Evolutionary conservation across 2,329 filamentous ascomycete species (phyloP).

Genomic region (Helotiales sp.): DNA sequence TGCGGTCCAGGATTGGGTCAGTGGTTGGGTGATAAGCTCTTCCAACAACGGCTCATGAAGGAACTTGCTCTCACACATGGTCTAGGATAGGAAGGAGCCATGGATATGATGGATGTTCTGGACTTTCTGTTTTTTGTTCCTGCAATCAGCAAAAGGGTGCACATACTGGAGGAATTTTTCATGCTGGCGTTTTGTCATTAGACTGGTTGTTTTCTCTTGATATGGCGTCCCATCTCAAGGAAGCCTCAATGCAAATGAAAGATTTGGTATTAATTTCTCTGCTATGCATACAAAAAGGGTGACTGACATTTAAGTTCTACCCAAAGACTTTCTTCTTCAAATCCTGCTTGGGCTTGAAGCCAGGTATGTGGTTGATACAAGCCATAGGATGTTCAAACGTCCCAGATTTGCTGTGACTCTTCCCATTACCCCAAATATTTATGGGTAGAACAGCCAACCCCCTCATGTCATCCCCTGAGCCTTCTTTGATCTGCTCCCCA

Average conservation of each 20-base stretch:
- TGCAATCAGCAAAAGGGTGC: neutral
- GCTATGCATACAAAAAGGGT: neutral
- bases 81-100: neutral
- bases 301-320: neutral
- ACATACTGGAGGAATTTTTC: neutral
- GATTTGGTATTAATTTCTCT: neutral
- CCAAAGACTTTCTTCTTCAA: slow-evolving; percentile 7
- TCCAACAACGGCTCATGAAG: neutral
- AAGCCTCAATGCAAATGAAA: neutral
- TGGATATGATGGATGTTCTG: neutral
- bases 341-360: slow-evolving; percentile 8
- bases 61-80: neutral
- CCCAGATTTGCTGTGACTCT: slow-evolving; percentile 34
- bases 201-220: neutral
- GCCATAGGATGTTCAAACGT: slow-evolving; percentile 25
- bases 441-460: slow-evolving; percentile 33
- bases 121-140: neutral
- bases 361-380: slow-evolving; percentile 33
- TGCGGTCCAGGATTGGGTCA: neutral
- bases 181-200: neutral
- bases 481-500: slow-evolving; percentile 15
- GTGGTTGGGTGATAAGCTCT: neutral
- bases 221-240: neutral
- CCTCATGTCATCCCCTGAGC: slow-evolving; percentile 23
- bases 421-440: slow-evolving; percentile 36